A percentile compares a stretch with the other conserved stretches of the same genome.
phyloP scores from a whole-genome alignment of 192 early-diverging fungal genomes.

The Neocallimastix lanati region DNA sequence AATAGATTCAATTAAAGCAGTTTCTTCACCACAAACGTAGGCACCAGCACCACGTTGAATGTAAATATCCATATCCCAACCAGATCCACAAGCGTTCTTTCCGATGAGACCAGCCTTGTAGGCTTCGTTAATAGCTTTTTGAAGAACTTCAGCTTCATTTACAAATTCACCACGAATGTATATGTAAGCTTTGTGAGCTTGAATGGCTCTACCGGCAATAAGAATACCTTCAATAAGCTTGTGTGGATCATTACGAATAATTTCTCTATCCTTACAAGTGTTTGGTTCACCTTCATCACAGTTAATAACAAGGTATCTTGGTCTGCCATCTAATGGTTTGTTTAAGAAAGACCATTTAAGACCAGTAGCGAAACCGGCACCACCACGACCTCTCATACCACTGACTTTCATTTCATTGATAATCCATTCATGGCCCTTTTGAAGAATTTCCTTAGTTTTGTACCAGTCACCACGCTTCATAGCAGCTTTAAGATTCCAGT shows the following conservation, averaged over 20 bases:
- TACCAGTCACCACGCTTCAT: slow-evolving; percentile 94
- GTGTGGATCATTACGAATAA: slow-evolving; percentile 80
- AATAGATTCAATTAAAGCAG: slow-evolving; percentile 35
- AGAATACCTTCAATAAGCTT: slow-evolving; percentile 95
- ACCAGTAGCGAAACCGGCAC: slow-evolving; percentile 94
- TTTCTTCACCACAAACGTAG: slow-evolving; percentile 97
- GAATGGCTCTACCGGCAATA: slow-evolving; percentile 88
- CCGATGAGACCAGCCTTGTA: slow-evolving; percentile 94
- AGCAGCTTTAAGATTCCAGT: slow-evolving; percentile 74
- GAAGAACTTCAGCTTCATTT: slow-evolving; percentile 83
- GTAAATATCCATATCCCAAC: slow-evolving; percentile 93
- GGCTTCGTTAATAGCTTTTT: slow-evolving; percentile 88
- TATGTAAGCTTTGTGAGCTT: slow-evolving; percentile 93
- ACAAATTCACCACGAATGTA: slow-evolving; percentile 95
- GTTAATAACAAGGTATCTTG: slow-evolving; percentile 91
- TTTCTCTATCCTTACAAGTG: slow-evolving; percentile 97
- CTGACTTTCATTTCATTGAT: slow-evolving; percentile 92
- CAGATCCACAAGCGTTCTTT: slow-evolving; percentile 93
- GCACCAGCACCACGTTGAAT: slow-evolving; percentile 95
- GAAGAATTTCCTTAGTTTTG: slow-evolving; percentile 94
- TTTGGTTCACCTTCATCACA: slow-evolving; percentile 97
- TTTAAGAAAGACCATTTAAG: slow-evolving; percentile 99
- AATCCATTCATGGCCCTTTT: slow-evolving; percentile 95
- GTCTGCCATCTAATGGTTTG: slow-evolving; percentile 56
- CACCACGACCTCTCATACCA: slow-evolving; percentile 83